Evolutionary conservation across 208 protist species (phyloP).

Genomic region (Herpetomonas muscarum): DNA sequence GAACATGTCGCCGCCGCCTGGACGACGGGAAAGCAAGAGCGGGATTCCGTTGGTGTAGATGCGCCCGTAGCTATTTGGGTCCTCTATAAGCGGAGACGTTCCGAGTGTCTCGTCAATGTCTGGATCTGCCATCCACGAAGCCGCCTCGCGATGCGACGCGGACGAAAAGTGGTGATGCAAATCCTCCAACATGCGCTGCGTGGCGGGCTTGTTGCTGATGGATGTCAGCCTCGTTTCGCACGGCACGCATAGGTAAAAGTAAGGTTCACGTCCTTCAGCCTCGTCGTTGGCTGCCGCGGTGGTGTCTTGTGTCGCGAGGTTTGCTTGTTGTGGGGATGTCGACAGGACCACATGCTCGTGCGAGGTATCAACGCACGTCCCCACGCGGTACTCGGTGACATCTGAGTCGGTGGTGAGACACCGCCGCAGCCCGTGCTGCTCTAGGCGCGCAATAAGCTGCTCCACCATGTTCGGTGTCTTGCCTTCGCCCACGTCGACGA

Average conservation of each 20-base stretch:
- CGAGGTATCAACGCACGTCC: constrained; percentile 2
- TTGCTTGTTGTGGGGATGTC: too few species aligned
- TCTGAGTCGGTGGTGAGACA: constrained; percentile 34
- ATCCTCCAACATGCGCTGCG: constrained; percentile 63
- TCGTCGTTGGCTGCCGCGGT: not conserved
- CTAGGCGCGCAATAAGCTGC: constrained; percentile 65
- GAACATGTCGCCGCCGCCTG: constrained; percentile 84
- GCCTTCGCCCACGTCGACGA: constrained; percentile 67
- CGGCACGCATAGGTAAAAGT: constrained; percentile 85
- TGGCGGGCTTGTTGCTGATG: constrained; percentile 28
- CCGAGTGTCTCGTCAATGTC: constrained; percentile 68
- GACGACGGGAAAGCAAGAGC: constrained; percentile 56
- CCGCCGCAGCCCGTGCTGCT: constrained; percentile 81
- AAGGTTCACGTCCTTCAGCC: constrained; percentile 37
- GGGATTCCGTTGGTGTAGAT: constrained; percentile 82
- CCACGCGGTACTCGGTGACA: constrained; percentile 15
- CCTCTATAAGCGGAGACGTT: constrained; percentile 28
- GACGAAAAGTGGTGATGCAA: constrained; percentile 82
- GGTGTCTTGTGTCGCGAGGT: too few species aligned
- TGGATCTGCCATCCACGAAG: constrained; percentile 67
- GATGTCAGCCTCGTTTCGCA: constrained; percentile 69
- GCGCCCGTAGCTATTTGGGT: constrained; percentile 33
- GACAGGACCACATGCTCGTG: constrained; percentile 2
- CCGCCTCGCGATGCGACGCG: constrained; percentile 57
- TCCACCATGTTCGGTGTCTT: constrained; percentile 47